These are phyloP conservation scores for Geotrichum phurueaensis DNA, from an alignment of 1,139 yeast species.

Conservation along the genomic window DNA sequence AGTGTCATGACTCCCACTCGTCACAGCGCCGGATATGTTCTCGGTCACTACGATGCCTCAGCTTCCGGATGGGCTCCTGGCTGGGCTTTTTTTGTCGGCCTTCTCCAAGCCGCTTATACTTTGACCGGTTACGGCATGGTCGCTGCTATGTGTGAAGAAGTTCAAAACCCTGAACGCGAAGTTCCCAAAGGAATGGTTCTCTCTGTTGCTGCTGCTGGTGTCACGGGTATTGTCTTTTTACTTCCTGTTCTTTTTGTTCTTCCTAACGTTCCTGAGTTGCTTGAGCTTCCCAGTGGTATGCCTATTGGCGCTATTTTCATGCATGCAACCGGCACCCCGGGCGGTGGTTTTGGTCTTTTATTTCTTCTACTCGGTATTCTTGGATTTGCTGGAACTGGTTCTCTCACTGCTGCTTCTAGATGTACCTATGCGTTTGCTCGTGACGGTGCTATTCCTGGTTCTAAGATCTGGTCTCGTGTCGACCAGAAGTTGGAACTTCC, in stretches of 20 bases:
- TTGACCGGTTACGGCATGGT: slow-evolving; percentile 79
- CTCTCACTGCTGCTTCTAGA: slow-evolving; percentile 71
- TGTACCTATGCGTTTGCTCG: slow-evolving; percentile 76
- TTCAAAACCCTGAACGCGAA: slow-evolving; percentile 63
- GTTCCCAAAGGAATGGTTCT: slow-evolving; percentile 69
- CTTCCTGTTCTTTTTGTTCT: slow-evolving; percentile 70
- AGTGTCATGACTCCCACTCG: slow-evolving; percentile 21
- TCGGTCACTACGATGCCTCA: slow-evolving; percentile 25
- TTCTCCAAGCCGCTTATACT: slow-evolving; percentile 74
- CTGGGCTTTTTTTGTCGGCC: slow-evolving; percentile 43
- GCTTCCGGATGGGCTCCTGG: slow-evolving; percentile 27
- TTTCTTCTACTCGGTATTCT: slow-evolving; percentile 48
- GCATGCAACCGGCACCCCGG: slow-evolving; percentile 65
- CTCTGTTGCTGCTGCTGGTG: slow-evolving; percentile 57
- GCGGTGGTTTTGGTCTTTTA: slow-evolving; percentile 29
- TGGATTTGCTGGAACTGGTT: slow-evolving; percentile 23
- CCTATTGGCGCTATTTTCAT: slow-evolving; percentile 46
- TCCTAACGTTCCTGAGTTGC: slow-evolving; percentile 43
- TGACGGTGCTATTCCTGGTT: slow-evolving; percentile 73
- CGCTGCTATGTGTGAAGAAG: slow-evolving; percentile 78
- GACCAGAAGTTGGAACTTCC: slow-evolving; percentile 58
- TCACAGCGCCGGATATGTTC: slow-evolving; percentile 23
- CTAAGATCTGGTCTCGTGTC: slow-evolving; percentile 58
- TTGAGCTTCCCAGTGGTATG: slow-evolving; percentile 51
- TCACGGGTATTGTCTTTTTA: slow-evolving; percentile 65